Evolutionary conservation across 2,329 filamentous ascomycete species (phyloP), one percentile per base, ranked within the genome.

Genomic region (Hymenoscyphus linearis): DNA sequence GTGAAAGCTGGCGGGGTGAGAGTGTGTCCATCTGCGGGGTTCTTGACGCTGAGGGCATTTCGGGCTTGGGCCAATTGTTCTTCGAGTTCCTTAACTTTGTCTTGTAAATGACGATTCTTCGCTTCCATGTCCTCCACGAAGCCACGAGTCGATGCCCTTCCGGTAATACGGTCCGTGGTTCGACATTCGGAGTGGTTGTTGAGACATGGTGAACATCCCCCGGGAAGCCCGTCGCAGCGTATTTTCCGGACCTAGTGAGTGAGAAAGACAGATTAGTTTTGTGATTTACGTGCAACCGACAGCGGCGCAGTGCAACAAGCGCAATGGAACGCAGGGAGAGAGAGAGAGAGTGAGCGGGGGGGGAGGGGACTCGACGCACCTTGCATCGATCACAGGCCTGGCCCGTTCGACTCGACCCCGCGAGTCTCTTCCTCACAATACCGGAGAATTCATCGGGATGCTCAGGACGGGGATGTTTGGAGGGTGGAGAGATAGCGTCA

Each of bases 321-420:
- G 44, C 4, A 13, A 47, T 25, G 18, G 44, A 4, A 25, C 9
- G 22, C 18, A 50, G 44, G 4, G 22, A 50, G 25, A n/a, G n/a
- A n/a, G n/a, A n/a, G n/a, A n/a, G n/a, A n/a, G n/a, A n/a, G n/a
- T n/a, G n/a, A n/a, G n/a, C n/a, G n/a, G n/a, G 2, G 18, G 44
- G 12, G 5, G 18, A 6, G 6, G 40, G n/a, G 22, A 50, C 18
- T 50, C 44, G 22, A 50, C 80, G 68, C 74, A 90, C 88, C 82
- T 93, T 95, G 81, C 91, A 96, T 60, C 91, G 82, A 76, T 96
- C 91, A 80, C 91, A 96, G 35, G 91, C 91, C 76, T 96, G 91
- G 10, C 91, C 91, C 0, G 91, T 96, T 61, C 85, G 78, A 64
- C 80, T 81, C 59, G 81, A 83, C 60, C 77, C 77, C 58, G 77